Percentiles rank a stretch among this genome's conserved stretches.
phyloP scores from a whole-genome alignment of 2,329 filamentous ascomycete species.

The Elsinoe batatas region DNA sequence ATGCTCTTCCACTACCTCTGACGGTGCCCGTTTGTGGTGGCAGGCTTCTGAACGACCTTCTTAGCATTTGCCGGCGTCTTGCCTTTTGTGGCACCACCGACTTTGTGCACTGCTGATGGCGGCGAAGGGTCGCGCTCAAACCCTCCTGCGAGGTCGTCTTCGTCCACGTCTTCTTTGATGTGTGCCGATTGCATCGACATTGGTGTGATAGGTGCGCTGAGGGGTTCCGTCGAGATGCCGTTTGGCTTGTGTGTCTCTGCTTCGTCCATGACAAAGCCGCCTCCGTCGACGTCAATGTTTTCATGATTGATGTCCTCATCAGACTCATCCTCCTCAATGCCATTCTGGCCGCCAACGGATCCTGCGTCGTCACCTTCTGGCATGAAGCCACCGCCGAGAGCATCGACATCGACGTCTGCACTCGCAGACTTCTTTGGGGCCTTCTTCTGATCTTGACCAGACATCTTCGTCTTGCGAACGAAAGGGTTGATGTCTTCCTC shows the following conservation, averaged over 20 bases:
- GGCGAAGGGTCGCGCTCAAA: too few relatives aligned
- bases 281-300: conserved; percentile 25
- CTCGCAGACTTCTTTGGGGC: conserved; percentile 17
- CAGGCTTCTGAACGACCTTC: too few relatives aligned
- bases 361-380: conserved; percentile 27
- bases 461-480: conserved; percentile 33
- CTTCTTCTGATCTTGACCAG: conserved; percentile 19
- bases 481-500: conserved; percentile 47
- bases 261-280: conserved; percentile 28
- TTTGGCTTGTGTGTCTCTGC: conserved; percentile 28
- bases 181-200: conserved; percentile 29
- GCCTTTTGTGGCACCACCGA: too few relatives aligned
- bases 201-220: conserved; percentile 23
- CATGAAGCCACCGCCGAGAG: conserved; percentile 34
- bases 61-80: too few relatives aligned
- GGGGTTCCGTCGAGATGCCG: conserved; percentile 7
- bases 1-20: conserved; percentile 11
- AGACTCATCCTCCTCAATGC: conserved; percentile 22
- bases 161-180: conserved; percentile 5
- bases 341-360: conserved; percentile 21
- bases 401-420: conserved; percentile 16
- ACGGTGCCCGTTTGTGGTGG: neutral
- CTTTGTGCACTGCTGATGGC: too few relatives aligned
- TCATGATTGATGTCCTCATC: conserved; percentile 14
- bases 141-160: neutral